Evolutionary conservation across 805 yeast species (phyloP).

Genomic region (Yarrowia alimentaria): DNA sequence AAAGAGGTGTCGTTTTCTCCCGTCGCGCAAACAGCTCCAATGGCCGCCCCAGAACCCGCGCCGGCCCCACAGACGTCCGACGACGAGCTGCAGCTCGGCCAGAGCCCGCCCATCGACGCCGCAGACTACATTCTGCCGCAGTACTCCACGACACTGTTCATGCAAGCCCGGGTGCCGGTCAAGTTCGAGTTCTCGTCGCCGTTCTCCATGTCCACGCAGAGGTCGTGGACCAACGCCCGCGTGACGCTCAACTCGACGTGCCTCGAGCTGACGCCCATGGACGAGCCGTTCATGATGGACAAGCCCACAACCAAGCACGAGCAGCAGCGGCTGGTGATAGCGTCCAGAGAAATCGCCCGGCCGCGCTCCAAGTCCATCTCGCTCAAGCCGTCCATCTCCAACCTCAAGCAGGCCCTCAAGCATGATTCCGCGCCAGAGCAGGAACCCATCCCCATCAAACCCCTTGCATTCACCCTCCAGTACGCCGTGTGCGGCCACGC

Average conservation of each 20-base stretch:
- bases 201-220: slow-evolving; percentile 2
- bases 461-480: slow-evolving; percentile 68
- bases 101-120: slow-evolving; percentile 19
- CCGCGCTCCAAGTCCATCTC: slow-evolving; percentile 2
- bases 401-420: slow-evolving; percentile 23
- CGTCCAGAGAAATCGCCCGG: not conserved
- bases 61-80: too few relatives aligned
- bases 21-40: too few relatives aligned
- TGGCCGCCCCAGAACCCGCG: too few relatives aligned
- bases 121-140: slow-evolving; percentile 21
- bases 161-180: slow-evolving; percentile 7
- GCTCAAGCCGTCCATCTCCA: slow-evolving; percentile 18
- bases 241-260: slow-evolving; percentile 27
- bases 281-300: slow-evolving; percentile 27
- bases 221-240: slow-evolving; percentile 9
- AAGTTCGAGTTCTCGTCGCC: slow-evolving; percentile 26
- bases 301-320: slow-evolving; percentile 11
- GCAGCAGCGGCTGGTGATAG: slow-evolving; percentile 21
- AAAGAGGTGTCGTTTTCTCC: too few relatives aligned
- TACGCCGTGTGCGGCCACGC: slow-evolving; percentile 84
- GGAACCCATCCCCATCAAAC: slow-evolving; percentile 37
- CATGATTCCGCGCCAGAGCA: slow-evolving; percentile 31
- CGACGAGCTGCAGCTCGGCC: slow-evolving; percentile 31
- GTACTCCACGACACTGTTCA: slow-evolving; percentile 17
- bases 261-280: slow-evolving; percentile 11